Conservation (phyloP, 2,329 filamentous ascomycete species). For the Penicillium glabrum region DNA sequence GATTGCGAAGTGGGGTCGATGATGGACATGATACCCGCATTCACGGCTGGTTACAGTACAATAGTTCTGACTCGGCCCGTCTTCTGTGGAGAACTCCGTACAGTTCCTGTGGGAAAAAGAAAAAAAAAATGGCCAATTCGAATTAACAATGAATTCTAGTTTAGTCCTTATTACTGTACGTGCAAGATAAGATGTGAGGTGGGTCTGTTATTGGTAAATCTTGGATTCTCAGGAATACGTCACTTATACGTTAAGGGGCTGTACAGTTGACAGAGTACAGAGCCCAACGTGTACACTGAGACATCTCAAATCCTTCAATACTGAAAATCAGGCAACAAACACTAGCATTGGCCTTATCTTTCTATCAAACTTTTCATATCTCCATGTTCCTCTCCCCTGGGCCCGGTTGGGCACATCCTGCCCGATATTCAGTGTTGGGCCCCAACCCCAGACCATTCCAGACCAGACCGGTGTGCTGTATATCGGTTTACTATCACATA, state of each 20-base stretch:
- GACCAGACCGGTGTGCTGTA: background rate
- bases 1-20: slow-evolving; percentile 6
- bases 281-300: background rate
- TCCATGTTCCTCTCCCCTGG: slow-evolving; percentile 7
- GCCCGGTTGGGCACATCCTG: slow-evolving; percentile 11
- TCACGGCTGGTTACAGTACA: slow-evolving; percentile 20
- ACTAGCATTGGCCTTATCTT: background rate
- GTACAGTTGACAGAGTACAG: background rate
- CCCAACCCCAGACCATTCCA: background rate
- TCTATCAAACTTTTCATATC: slow-evolving; percentile 3
- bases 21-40: slow-evolving; percentile 1
- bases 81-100: background rate
- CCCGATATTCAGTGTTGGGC: background rate
- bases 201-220: background rate
- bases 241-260: background rate
- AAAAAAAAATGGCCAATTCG: too few species aligned
- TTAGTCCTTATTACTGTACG: background rate
- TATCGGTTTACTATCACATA: background rate
- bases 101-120: background rate
- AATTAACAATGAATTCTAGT: too few species aligned
- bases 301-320: background rate
- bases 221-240: too few species aligned
- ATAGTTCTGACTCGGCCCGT: slow-evolving; percentile 15
- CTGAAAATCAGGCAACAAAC: background rate
- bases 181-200: background rate